A percentile compares a stretch with the other conserved stretches of the same genome.
Conservation (phyloP, 2,329 filamentous ascomycete species). For the Paracamarosporium sp. region DNA sequence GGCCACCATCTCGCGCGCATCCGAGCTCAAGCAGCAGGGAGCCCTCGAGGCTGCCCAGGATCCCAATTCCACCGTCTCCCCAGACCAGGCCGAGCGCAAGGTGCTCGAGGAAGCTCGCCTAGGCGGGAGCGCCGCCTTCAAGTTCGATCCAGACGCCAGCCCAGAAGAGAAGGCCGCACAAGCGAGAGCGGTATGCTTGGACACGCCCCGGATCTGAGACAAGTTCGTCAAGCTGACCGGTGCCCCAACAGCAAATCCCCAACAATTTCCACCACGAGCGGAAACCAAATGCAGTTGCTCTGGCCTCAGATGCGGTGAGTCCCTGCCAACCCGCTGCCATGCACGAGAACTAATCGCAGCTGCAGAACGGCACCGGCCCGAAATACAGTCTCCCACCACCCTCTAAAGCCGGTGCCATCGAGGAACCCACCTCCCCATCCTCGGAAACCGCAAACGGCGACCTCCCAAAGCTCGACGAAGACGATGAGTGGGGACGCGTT, state of each 20-base stretch:
- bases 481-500: constrained; percentile 62
- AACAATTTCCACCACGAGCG: constrained; percentile 68
- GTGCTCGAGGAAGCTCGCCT: constrained; percentile 80
- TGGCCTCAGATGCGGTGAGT: constrained; percentile 76
- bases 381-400: constrained; percentile 80
- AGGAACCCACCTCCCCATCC: constrained; percentile 56
- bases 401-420: constrained; percentile 72
- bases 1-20: constrained; percentile 42
- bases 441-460: constrained; percentile 57
- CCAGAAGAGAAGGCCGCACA: constrained; percentile 85
- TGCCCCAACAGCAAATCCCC: constrained; percentile 62
- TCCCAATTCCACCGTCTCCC: constrained; percentile 69
- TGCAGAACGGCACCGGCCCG: constrained; percentile 66
- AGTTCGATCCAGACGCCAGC: constrained; percentile 85
- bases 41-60: constrained; percentile 78
- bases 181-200: constrained; percentile 71
- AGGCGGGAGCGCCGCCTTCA: constrained; percentile 79
- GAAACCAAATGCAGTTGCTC: constrained; percentile 69
- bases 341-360: constrained; percentile 6
- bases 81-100: constrained; percentile 74
- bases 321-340: neutral
- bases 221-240: neutral
- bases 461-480: constrained; percentile 58
- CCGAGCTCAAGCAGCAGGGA: constrained; percentile 82
- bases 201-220: constrained; percentile 1